Conservation (phyloP, 2,329 filamentous ascomycete genomes). For the Myriangium duriaei region DNA sequence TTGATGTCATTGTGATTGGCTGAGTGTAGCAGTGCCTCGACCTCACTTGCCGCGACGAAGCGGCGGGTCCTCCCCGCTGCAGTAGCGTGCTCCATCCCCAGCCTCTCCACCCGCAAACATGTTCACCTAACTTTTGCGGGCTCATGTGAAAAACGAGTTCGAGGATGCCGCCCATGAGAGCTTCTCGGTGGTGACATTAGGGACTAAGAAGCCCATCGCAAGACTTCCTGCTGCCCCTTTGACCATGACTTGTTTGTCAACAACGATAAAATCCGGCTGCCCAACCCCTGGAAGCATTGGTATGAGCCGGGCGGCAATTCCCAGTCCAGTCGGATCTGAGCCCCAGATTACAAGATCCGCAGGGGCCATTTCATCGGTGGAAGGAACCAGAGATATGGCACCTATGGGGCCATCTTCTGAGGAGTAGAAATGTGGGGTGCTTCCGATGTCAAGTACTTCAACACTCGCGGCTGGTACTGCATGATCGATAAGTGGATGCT, state of each 20-base stretch:
- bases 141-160: slow-evolving; percentile 31
- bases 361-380: slow-evolving; percentile 28
- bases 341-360: slow-evolving; percentile 47
- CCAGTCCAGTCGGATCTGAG: slow-evolving; percentile 32
- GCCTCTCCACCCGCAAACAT: no score
- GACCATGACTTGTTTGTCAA: slow-evolving; percentile 35
- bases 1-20: no score
- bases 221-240: slow-evolving; percentile 39
- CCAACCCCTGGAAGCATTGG: slow-evolving; percentile 45
- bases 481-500: no score
- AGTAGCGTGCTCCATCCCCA: no score
- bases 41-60: no score
- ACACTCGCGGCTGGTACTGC: no score
- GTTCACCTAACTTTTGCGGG: no score
- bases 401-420: slow-evolving; percentile 24
- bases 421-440: neutral
- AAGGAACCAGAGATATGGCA: slow-evolving; percentile 40
- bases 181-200: slow-evolving; percentile 19
- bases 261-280: slow-evolving; percentile 45
- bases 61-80: no score
- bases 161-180: slow-evolving; percentile 39
- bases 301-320: slow-evolving; percentile 39
- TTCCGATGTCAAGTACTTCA: neutral
- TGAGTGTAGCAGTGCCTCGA: no score
- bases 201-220: slow-evolving; percentile 43